These are phyloP conservation scores for Teratosphaeria zuluensis DNA, from an alignment of 2,329 filamentous ascomycete species.

Conservation along the genomic window DNA sequence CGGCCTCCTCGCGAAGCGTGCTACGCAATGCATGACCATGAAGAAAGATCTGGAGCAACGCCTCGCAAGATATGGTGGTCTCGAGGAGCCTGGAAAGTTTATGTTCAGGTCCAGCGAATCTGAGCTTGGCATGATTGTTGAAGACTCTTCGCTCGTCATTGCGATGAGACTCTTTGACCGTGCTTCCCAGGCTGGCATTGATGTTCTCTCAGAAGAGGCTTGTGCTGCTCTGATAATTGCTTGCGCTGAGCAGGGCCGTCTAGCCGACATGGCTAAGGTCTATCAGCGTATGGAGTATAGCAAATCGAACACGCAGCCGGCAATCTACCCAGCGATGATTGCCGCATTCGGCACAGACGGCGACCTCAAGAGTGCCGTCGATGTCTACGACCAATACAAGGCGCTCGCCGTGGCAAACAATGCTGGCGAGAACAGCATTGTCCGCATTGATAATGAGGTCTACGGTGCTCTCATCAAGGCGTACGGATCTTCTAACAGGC, in stretches of 20 bases:
- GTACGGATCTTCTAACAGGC: slow-evolving; percentile 71
- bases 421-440: slow-evolving; percentile 56
- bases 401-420: slow-evolving; percentile 77
- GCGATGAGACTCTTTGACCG: slow-evolving; percentile 78
- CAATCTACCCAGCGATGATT: slow-evolving; percentile 88
- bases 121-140: slow-evolving; percentile 73
- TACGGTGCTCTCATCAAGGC: slow-evolving; percentile 89
- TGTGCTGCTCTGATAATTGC: slow-evolving; percentile 80
- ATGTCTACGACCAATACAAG: slow-evolving; percentile 93
- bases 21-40: slow-evolving; percentile 64
- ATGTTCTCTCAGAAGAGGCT: slow-evolving; percentile 65
- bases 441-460: slow-evolving; percentile 70
- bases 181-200: slow-evolving; percentile 54
- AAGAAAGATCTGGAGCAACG: slow-evolving; percentile 71
- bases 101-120: slow-evolving; percentile 82
- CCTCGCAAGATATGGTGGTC: slow-evolving; percentile 71
- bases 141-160: slow-evolving; percentile 78
- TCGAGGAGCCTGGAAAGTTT: slow-evolving; percentile 75
- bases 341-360: slow-evolving; percentile 76
- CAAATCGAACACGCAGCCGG: slow-evolving; percentile 63
- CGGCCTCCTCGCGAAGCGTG: slow-evolving; percentile 67
- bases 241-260: slow-evolving; percentile 69
- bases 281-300: slow-evolving; percentile 85
- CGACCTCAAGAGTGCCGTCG: slow-evolving; percentile 78
- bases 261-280: slow-evolving; percentile 81